Evolutionary conservation across 371 early-diverging fungal species (phyloP), one percentile per base, ranked within the genome.

Genomic region (Zopfochytrium polystomum): DNA sequence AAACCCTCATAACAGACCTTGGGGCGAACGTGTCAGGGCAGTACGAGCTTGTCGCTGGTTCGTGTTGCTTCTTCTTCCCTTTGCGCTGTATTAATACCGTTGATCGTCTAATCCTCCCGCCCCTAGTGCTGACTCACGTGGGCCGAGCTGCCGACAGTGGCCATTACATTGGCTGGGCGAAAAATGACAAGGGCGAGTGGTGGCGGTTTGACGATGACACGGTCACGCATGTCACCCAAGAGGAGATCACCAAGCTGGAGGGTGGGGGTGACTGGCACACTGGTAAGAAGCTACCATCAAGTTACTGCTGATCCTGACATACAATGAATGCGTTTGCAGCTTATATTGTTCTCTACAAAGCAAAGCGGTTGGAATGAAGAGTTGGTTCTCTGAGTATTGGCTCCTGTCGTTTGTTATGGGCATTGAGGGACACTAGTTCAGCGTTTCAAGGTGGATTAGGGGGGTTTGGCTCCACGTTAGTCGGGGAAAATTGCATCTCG

Each of bases 151-250:
- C n/a, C n/a, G n/a, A n/a, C 20, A 38, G 26, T 7, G 86, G 89
- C 22, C 92, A 92, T 72, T 72, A 69, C 57, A 75, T 75, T 47
- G 80, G 76, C 6, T 96, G 96, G 96, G 89, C 66, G 20, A 74
- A 74, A 27, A 58, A 63, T 31, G 69, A 53, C 6, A 63, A 50
- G 26, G 68, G 72, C 42, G 65, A 75, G 52, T 77, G 77, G 78
- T 75, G 80, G 73, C 92, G 95, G 70, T 98, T 88, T 68, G 95
- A 98, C 70, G 98, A 98, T 70, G 96, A 97, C 64, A 87, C 89
- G 52, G 97, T 98, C 5, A 86, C 89, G 2, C 79, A 85, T 23
- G 87, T 95, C 42, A 81, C 75, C 2, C 83, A 87, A 55, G 89
- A 88, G 31, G 98, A 96, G 29, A 91, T 98, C 57, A 73, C 84